Base-by-base conservation (phyloP, 495 filamentous ascomycete species). In the Aspergillus diversus region DNA sequence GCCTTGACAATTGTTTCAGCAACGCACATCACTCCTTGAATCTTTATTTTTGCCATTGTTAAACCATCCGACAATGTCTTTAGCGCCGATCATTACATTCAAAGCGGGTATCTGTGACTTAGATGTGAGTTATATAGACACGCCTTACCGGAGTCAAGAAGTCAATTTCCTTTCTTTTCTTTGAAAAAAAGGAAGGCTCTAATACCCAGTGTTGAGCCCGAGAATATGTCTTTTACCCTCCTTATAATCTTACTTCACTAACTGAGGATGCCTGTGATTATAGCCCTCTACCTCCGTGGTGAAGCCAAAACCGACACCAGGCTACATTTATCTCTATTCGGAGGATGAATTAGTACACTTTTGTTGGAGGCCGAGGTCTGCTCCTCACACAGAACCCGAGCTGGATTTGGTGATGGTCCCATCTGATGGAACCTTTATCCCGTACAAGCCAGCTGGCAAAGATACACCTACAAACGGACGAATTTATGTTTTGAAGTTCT, bases 331-430 rank as follows among this genome's bases (percentile, higher is more conserved):
- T 74, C 88, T 99, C 59, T 97, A 93, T 78, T 82, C 83, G 50
- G 94, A 97, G 83, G 95, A 97, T 85, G 96, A 97, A 3, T 84
- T 98, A 48, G 82, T 94, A 67, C 93, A 97, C 80, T 96, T 99
- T 77, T 98, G 94, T 84, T 99, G 96, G 96, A 90, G 93, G 55
- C 80, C 85, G 9, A 83, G 88, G 47, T 84, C 78, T 70, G 80
- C 83, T 55, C 82, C 86, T 33, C 75, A 87, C 66, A 81, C 86
- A 55, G 80, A 91, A 56, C 88, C 91, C 39, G 89, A 93, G 52
- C 75, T 93, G 39, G 92, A 97, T 71, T 82, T 97, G 49, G 83
- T 95, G 62, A 96, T 95, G 89, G 84, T 97, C 46, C 93, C 96
- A n/a, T 80, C 83, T 3, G 96, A 99, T 75, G 91, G 87, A 60